phyloP scores from a whole-genome alignment of 1,139 yeast species.

The Yamadazyma triangularis region DNA sequence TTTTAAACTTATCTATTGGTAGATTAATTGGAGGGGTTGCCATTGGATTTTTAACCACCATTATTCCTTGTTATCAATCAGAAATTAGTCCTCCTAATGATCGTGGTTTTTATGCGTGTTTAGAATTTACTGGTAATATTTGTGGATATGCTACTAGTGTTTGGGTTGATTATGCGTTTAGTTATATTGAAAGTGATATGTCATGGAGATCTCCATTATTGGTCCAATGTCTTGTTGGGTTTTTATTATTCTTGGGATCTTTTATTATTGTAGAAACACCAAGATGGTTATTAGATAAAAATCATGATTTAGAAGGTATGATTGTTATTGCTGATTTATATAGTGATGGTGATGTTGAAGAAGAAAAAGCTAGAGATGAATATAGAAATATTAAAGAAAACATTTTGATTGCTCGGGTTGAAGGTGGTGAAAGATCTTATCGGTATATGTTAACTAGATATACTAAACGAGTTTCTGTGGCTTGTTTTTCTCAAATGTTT shows the following conservation, averaged over 20 bases:
- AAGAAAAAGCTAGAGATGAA: constrained; percentile 55
- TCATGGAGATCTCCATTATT: constrained; percentile 82
- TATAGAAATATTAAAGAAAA: constrained; percentile 44
- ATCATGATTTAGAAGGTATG: constrained; percentile 82
- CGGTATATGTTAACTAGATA: constrained; percentile 60
- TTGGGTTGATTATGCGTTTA: constrained; percentile 86
- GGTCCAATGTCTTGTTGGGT: constrained; percentile 74
- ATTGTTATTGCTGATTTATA: constrained; percentile 44
- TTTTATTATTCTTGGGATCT: constrained; percentile 64
- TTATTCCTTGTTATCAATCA: constrained; percentile 91
- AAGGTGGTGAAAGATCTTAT: constrained; percentile 67
- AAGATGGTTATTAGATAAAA: constrained; percentile 83
- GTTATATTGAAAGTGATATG: constrained; percentile 47
- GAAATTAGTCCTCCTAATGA: constrained; percentile 89
- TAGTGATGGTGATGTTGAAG: constrained; percentile 52
- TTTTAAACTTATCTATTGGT: constrained; percentile 56
- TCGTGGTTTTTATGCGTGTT: constrained; percentile 84
- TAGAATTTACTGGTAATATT: constrained; percentile 89
- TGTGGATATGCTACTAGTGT: constrained; percentile 82
- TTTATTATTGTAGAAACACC: constrained; percentile 83
- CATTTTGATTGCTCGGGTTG: constrained; percentile 59
- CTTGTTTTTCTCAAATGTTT: constrained; percentile 86
- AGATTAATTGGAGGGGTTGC: constrained; percentile 83
- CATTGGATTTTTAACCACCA: constrained; percentile 85
- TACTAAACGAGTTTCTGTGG: constrained; percentile 76